Percentiles rank a stretch among this genome's conserved stretches.
These are phyloP conservation scores for Vaccinium corymbosum DNA, from an alignment of 148 eudicot species.

Conservation along the genomic window DNA sequence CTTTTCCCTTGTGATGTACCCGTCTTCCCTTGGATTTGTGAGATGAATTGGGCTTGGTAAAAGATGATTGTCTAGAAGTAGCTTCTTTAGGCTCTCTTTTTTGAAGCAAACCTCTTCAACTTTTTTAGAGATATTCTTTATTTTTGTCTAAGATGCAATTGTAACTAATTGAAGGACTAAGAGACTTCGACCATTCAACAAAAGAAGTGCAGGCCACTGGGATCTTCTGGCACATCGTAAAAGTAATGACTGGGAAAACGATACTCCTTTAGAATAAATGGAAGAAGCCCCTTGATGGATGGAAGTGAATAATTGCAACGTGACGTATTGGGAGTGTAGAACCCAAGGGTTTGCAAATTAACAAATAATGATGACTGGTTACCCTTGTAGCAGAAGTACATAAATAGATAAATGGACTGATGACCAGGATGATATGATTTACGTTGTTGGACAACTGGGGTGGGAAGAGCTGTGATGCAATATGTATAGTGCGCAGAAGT, in stretches of 20 bases:
- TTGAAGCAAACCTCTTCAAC: background rate
- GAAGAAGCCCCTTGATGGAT: background rate
- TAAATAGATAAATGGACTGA: background rate
- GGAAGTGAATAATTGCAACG: background rate
- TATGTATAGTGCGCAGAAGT: background rate
- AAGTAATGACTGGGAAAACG: background rate
- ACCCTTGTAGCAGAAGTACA: background rate
- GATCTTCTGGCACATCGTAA: background rate
- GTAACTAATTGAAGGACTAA: background rate
- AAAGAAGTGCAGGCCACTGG: background rate
- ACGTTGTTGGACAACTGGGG: background rate
- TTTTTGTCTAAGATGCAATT: background rate
- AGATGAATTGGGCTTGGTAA: background rate
- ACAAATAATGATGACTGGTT: background rate
- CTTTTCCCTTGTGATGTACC: background rate
- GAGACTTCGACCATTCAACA: background rate
- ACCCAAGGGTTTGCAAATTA: background rate
- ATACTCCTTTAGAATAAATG: background rate
- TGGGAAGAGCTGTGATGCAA: background rate
- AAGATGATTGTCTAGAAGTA: background rate
- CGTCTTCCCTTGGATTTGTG: constrained; percentile 9
- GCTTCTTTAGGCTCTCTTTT: background rate
- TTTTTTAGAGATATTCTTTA: background rate
- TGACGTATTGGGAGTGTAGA: background rate
- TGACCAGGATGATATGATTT: background rate